Base-by-base conservation (phyloP, 1,284 basidiomycete genomes). In the Apiotrichum gamsii region DNA sequence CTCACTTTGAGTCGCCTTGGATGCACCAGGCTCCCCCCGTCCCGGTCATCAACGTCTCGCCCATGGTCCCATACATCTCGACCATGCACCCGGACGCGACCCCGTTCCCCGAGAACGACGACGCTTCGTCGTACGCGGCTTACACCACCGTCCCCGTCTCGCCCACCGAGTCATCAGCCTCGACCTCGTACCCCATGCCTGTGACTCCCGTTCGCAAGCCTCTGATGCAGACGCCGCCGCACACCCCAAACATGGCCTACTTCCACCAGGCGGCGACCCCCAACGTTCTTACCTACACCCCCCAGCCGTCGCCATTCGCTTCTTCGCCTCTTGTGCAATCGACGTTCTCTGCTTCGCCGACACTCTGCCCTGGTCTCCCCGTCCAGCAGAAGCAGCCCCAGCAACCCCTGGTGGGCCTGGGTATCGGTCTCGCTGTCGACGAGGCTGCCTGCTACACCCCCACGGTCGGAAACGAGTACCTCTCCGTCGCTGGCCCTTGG, bases 1-100 rank as follows among this genome's bases (percentile, higher is more conserved):
- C 63, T 6, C 56, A 61, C 53, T 65, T 67, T 44, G 67, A 69
- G 48, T 48, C 56, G 15, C 47, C 58, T 2, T 66, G 63, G 62
- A 57, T 47, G 33, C 39, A 49, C 28, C 54, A 46, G 4, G 25
- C 8, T 11, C 56, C 59, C 3, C 49, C 62, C 19, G 47, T 59
- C 2, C 57, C 63, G 6, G 43, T 51, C 32, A 51, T 52, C 45
- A 47, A 16, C 20, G 49, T 53, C 29, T 49, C 51, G 2, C 55
- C 55, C 33, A 51, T 49, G 51, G 38, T 47, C 24, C 52, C 49
- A n/a, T 32, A 49, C 25, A 33, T 42, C 33, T 32, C 56, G 18
- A 57, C 56, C 39, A 46, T 50, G 45, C 37, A 40, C 40, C 46
- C 30, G 42, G 43, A 39, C 29, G 34, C 44, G 39, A 34, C 47